Evolutionary conservation across 1,284 basidiomycete genomes (phyloP).

Genomic region (Cutaneotrichosporon cyanovorans): DNA sequence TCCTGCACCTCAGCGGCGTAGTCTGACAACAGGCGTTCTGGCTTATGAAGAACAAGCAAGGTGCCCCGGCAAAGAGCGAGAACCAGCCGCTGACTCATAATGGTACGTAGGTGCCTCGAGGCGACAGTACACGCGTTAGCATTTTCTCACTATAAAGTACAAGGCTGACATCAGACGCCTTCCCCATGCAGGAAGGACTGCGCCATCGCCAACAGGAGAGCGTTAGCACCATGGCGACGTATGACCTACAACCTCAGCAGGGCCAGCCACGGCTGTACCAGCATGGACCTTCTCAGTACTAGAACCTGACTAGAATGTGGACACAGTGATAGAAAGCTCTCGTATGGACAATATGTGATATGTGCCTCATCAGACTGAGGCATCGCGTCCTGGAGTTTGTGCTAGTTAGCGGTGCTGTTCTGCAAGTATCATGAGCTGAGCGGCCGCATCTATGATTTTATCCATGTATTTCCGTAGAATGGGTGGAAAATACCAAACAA

Average conservation of each 20-base stretch:
- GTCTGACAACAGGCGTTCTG: conserved; percentile 5
- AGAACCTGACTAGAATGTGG: too few relatives aligned
- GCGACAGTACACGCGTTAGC: neutral
- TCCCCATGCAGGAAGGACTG: neutral
- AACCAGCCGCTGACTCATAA: neutral
- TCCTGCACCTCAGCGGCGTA: too few relatives aligned
- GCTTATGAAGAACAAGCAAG: conserved; percentile 6
- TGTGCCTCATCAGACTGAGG: too few relatives aligned
- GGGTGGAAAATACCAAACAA: too few relatives aligned
- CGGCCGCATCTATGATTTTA: too few relatives aligned
- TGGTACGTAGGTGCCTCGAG: neutral
- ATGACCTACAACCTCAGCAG: conserved; percentile 2
- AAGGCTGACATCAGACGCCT: neutral
- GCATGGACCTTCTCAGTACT: too few relatives aligned
- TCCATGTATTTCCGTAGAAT: too few relatives aligned
- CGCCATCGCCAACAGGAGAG: conserved; percentile 1
- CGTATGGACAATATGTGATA: too few relatives aligned
- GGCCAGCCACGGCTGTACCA: neutral
- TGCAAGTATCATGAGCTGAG: too few relatives aligned
- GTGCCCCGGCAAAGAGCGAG: neutral
- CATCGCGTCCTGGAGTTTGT: too few relatives aligned
- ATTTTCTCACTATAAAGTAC: neutral
- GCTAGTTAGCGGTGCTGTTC: too few relatives aligned
- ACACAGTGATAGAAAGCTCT: too few relatives aligned
- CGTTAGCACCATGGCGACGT: conserved; percentile 9